Percentiles rank a stretch among this genome's conserved stretches.
Conservation (phyloP, 345 rosid species). For the Excoecaria agallocha region DNA sequence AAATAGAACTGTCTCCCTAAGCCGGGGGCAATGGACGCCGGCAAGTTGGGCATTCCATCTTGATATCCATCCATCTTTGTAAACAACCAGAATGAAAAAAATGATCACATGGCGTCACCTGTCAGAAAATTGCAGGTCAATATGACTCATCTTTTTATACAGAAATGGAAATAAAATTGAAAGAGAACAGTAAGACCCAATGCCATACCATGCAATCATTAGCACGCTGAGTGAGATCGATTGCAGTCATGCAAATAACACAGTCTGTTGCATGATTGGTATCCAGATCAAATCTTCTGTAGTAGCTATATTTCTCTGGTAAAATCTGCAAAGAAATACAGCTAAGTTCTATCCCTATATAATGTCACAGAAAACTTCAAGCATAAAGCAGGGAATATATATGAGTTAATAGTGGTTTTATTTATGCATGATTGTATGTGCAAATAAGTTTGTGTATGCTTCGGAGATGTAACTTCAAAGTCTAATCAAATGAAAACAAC, state of each 20-base stretch:
- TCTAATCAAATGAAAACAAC: neutral
- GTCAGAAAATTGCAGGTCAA: constrained; percentile 20
- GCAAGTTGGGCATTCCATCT: constrained; percentile 99
- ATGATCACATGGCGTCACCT: constrained; percentile 98
- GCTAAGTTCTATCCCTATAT: neutral
- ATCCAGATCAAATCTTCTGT: constrained; percentile 59
- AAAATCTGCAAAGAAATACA: constrained; percentile 56
- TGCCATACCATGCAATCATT: constrained; percentile 75
- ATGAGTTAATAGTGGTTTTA: neutral
- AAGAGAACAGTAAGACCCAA: constrained; percentile 1
- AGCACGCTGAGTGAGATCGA: constrained; percentile 60
- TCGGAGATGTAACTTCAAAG: neutral
- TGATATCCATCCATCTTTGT: constrained; percentile 99
- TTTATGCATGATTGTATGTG: neutral
- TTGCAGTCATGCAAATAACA: constrained; percentile 90
- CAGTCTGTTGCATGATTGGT: constrained; percentile 63
- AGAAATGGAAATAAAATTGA: neutral
- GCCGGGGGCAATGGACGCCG: constrained; percentile 92
- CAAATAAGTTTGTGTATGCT: neutral
- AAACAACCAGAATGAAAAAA: constrained; percentile 91
- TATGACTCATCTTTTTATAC: neutral
- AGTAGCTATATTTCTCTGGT: constrained; percentile 92
- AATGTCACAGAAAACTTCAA: neutral
- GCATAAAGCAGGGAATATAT: neutral
- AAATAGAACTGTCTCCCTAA: constrained; percentile 32